These are phyloP conservation scores for Podospora pseudopauciseta DNA, from an alignment of 495 filamentous ascomycete genomes.

Conservation along the genomic window DNA sequence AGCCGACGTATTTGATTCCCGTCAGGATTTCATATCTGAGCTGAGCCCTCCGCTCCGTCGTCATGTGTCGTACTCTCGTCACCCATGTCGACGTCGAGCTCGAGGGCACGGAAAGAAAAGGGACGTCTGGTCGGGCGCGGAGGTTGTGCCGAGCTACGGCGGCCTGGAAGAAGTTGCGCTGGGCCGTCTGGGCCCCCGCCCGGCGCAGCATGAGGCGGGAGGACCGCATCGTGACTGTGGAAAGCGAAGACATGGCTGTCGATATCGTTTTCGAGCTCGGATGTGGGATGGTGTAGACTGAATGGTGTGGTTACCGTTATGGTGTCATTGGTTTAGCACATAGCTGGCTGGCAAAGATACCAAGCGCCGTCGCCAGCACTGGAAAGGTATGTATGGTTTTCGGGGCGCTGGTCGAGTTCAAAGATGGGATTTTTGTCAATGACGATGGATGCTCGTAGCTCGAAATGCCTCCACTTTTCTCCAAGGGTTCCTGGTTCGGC, in stretches of 20 bases:
- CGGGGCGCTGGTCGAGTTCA: neutral
- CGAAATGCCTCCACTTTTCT: neutral
- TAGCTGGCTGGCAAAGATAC: neutral
- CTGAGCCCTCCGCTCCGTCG: constrained; percentile 68
- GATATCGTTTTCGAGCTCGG: neutral
- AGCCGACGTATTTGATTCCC: constrained; percentile 56
- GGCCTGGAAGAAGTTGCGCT: constrained; percentile 30
- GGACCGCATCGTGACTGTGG: constrained; percentile 23
- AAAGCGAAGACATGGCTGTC: neutral
- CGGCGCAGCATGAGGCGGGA: constrained; percentile 27
- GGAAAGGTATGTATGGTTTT: neutral
- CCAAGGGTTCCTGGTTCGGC: neutral
- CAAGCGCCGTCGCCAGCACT: neutral
- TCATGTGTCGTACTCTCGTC: constrained; percentile 65
- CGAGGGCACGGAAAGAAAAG: constrained; percentile 60
- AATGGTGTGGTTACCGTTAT: neutral
- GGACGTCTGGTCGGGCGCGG: constrained; percentile 65
- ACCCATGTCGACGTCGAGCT: constrained; percentile 16
- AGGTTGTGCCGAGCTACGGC: constrained; percentile 18
- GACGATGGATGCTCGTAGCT: constrained; percentile 1
- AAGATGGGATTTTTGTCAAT: constrained; percentile 1
- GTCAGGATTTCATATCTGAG: constrained; percentile 61
- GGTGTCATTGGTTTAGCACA: neutral
- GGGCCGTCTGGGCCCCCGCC: constrained; percentile 11
- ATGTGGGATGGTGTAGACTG: neutral